A percentile compares a stretch with the other conserved stretches of the same genome.
Conservation (phyloP, 495 filamentous ascomycete species). For the Astrocystis sublimbata region DNA sequence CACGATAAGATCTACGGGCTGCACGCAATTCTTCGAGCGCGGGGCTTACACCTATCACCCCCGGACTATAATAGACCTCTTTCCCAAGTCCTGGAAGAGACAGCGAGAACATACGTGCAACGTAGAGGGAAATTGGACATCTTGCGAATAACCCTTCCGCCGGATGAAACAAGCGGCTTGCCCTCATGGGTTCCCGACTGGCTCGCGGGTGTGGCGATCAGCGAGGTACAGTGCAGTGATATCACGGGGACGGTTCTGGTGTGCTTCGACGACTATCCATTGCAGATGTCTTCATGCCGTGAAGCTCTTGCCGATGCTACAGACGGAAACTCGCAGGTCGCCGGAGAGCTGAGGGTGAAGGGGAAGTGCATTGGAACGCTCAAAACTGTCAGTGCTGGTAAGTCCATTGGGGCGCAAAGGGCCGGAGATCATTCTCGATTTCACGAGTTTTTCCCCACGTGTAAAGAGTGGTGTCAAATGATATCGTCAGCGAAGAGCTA, state of each 20-base stretch:
- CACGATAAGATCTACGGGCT: slow-evolving; percentile 35
- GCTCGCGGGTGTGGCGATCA: background rate
- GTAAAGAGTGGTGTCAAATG: slow-evolving; percentile 1
- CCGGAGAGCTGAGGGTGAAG: background rate
- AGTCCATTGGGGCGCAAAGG: background rate
- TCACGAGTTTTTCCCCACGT: background rate
- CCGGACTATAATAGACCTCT: slow-evolving; percentile 20
- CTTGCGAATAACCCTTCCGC: slow-evolving; percentile 19
- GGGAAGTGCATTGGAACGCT: background rate
- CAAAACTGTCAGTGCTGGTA: background rate
- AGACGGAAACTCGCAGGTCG: background rate
- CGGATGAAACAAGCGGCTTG: slow-evolving; percentile 17
- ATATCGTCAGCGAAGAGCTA: background rate
- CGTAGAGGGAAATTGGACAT: slow-evolving; percentile 6
- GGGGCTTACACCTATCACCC: slow-evolving; percentile 20
- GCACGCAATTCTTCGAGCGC: slow-evolving; percentile 24
- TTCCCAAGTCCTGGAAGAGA: slow-evolving; percentile 3
- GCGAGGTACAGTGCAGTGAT: background rate
- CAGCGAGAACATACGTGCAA: background rate
- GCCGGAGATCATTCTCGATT: background rate
- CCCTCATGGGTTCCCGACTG: slow-evolving; percentile 31
- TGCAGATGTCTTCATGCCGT: background rate
- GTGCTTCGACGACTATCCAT: background rate
- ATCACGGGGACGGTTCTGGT: background rate
- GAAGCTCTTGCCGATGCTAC: background rate